Evolutionary conservation across 495 filamentous ascomycete species (phyloP), one percentile per base, ranked within the genome.

Genomic region (Extremus antarcticus): DNA sequence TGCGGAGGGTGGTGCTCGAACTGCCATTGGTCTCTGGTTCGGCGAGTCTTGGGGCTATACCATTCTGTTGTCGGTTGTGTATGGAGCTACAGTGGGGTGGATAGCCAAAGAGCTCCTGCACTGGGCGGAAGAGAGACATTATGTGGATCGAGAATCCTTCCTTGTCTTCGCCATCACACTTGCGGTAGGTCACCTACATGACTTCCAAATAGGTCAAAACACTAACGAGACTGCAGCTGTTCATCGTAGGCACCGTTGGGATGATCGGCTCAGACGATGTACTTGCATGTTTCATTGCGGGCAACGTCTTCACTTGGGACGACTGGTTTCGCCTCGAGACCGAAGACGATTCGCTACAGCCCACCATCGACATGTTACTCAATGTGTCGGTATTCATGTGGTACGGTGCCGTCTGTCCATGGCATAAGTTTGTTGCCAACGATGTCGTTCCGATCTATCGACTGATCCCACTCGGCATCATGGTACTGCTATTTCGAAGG

Each of bases 291-390:
- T 97, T 97, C 62, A 83, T 95, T 55, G 90, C 91, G 17, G 91
- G 91, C 2, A 95, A 95, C 62, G 81, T 79, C 7, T 92, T 97
- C 59, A 94, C 87, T 3, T 87, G 86, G 77, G 90, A 86, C 72
- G 90, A 95, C 70, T 94, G 88, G 90, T 95, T 94, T 69, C 86
- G 91, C 1, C 74, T 91, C 0, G 86, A 86, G 66, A 95, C 89
- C 0, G 71, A 86, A 56, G 89, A 94, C 66, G 91, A 95, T 65
- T 89, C 83, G 9, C 75, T 97, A 22, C 87, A 95, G 63, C 88
- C 90, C 0, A 95, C 88, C 1, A 86, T 95, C 52, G 90, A 95
- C 59, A 83, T 85, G 81, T 72, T 86, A n/a, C 77, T 83, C 76
- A 95, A 95, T 64, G 73, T 94, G 16, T 72, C 86, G 15, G 78